Base-by-base conservation (phyloP, 148 eudicot genomes). In the Silene uniflora region DNA sequence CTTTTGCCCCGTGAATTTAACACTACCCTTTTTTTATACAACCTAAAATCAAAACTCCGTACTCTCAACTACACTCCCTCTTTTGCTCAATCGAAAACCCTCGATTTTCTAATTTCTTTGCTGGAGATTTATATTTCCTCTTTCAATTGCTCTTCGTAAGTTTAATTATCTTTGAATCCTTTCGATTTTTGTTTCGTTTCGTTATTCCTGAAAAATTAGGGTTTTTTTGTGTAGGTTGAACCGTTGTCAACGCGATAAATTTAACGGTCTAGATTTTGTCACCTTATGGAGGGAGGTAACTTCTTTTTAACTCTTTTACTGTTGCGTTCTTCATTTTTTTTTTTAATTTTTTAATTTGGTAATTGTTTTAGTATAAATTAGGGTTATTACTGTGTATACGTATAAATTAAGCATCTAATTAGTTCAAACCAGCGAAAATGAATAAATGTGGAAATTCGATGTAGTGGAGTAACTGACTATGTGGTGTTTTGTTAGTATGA, bases 211-310 rank as follows among this genome's bases (percentile, higher is more conserved):
- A 52, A 52, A 52, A 52, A 56, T 56, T 85, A 83, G 84, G 76
- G 80, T 79, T 84, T 77, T 58, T n/a, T n/a, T n/a, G 52, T 67
- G 24, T 22, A 35, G 72, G 59, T 49, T n/a, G 14, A 47, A 72
- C 65, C 52, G 83, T 78, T 75, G 73, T 76, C 81, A 81, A 75
- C 75, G 83, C 74, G 75, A 75, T 92, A 80, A 71, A 76, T 67
- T 39, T 73, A 74, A 84, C 78, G 81, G 86, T 39, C 74, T 64
- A 85, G 96, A 84, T 88, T 89, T 88, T 79, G 67, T 85, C 91
- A 69, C 86, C 96, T 90, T 83, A 93, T 93, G 96, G 98, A 91
- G 93, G 93, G 96, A 93, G 90, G 98, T 91, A 93, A 87, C 88
- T 80, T 85, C 84, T 92, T 89, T 90, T 85, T 75, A 73, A 79